Base-by-base conservation (phyloP, 2,329 filamentous ascomycete species). In the Cadophora luteo-olivacea region DNA sequence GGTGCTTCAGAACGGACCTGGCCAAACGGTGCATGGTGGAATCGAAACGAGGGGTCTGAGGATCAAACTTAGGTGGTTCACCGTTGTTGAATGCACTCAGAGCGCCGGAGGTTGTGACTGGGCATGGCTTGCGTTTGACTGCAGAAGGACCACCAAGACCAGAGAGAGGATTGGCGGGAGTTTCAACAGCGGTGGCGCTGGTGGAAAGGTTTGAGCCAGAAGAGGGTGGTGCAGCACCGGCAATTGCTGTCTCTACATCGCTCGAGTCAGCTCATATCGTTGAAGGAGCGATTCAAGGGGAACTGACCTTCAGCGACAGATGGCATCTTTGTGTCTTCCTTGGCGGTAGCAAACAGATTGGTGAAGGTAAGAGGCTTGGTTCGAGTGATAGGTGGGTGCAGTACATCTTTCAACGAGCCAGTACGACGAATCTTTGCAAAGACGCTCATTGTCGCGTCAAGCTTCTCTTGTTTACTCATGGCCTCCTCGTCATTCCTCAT, bases 381-480 rank as follows among this genome's bases (percentile, higher is more conserved):
- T 41, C 57, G 54, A 41, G 49, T 49, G 22, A 67, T 68, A 32
- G 64, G 66, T 12, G 66, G 69, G 7, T 64, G 49, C 0, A 38
- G 24, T 11, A 70, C 16, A 1, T 66, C 61, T 29, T 58, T 64
- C 45, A 66, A 49, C 1, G 69, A 70, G 25, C 41, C 54, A n/a
- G 67, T 58, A 7, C 64, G 64, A 6, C 41, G 33, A 7, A 69
- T 32, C n/a, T 48, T 66, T 12, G 25, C 16, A 48, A 69, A 66
- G 45, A 66, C 64, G 9, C 61, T 62, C 60, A 66, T 69, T 0
- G 67, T 68, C 57, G 57, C 67, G 33, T 62, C 54, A 14, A 68
- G 57, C 32, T 58, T 49, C 45, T 60, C 64, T 61, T 66, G 41
- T 38, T 61, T 61, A 41, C 38, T 52, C 33, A 61, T 49, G n/a